These are phyloP conservation scores for Nicotiana noctiflora DNA, from an alignment of 257 asterid genomes.

Conservation along the genomic window DNA sequence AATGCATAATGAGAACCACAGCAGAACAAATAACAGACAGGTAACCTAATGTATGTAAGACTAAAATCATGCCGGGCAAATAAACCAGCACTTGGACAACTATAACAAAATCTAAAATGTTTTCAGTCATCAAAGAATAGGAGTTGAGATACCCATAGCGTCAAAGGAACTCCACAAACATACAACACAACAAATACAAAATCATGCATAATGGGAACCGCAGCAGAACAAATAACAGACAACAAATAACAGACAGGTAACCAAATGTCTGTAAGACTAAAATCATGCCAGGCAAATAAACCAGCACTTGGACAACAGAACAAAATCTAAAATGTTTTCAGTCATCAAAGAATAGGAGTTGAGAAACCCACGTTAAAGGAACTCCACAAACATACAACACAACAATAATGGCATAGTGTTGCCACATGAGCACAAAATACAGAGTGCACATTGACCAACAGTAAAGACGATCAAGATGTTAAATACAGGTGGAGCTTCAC, in stretches of 20 bases:
- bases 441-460: neutral
- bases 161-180: neutral
- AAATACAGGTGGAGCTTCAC: neutral
- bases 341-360: neutral
- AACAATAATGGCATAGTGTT: neutral
- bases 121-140: neutral
- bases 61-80: neutral
- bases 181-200: neutral
- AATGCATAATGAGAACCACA: neutral
- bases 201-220: neutral
- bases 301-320: neutral
- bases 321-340: neutral
- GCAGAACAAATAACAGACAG: neutral
- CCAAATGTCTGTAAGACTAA: neutral
- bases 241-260: neutral
- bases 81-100: constrained; percentile 4
- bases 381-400: neutral
- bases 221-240: neutral
- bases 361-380: neutral
- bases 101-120: neutral
- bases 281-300: neutral
- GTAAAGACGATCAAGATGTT: neutral
- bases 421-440: neutral
- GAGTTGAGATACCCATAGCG: neutral
- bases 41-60: neutral